Evolutionary conservation across 2,329 filamentous ascomycete species (phyloP).

Genomic region (Trichoderma oligosporum): DNA sequence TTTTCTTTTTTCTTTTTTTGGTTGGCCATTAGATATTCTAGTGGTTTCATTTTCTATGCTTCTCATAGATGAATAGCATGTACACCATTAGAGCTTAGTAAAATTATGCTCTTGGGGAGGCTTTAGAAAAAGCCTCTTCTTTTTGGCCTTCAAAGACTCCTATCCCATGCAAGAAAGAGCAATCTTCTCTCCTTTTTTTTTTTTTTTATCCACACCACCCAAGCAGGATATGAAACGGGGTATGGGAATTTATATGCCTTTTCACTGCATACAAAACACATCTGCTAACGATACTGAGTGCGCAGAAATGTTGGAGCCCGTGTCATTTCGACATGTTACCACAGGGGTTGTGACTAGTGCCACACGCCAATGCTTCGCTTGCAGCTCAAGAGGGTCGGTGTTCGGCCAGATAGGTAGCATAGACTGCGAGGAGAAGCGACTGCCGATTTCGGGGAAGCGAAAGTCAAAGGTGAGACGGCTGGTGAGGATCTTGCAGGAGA

Average conservation of each 20-base stretch:
- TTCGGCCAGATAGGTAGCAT: slow-evolving; percentile 47
- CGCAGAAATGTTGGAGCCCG: slow-evolving; percentile 42
- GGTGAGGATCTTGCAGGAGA: slow-evolving; percentile 47
- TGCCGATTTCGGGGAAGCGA: slow-evolving; percentile 48
- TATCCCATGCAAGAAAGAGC: too few species aligned
- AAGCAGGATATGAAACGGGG: not conserved
- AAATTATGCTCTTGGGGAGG: too few species aligned
- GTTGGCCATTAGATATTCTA: too few species aligned
- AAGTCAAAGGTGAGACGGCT: slow-evolving; percentile 44
- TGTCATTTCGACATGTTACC: slow-evolving; percentile 52
- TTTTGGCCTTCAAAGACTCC: too few species aligned
- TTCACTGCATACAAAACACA: slow-evolving; percentile 47
- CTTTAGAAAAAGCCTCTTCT: too few species aligned
- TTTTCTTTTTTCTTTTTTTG: too few species aligned
- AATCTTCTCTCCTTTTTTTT: too few species aligned
- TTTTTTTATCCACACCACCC: too few species aligned
- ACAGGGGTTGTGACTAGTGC: slow-evolving; percentile 52
- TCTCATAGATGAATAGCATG: too few species aligned
- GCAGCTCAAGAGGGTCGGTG: slow-evolving; percentile 41
- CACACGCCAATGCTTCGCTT: slow-evolving; percentile 50
- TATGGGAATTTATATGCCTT: too few species aligned
- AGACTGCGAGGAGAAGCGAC: slow-evolving; percentile 46
- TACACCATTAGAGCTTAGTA: too few species aligned
- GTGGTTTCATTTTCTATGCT: too few species aligned
- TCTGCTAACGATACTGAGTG: slow-evolving; percentile 45